Conservation (phyloP, 345 rosid species). For the Toxicodendron radicans region DNA sequence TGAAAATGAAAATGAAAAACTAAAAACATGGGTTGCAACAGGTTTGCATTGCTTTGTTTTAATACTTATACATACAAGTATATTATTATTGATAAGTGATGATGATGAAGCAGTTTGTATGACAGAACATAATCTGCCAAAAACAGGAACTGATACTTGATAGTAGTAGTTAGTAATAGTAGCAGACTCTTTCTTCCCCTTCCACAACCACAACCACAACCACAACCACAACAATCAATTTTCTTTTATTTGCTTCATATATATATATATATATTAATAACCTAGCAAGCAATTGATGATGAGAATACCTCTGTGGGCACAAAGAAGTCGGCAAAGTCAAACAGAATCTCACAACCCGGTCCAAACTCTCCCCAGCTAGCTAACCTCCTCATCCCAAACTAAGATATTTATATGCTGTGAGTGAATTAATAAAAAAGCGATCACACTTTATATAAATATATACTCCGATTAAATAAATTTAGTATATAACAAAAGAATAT, state of each 20-base stretch:
- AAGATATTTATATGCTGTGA: too few relatives aligned
- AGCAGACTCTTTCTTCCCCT: slow-evolving; percentile 7
- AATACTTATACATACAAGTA: background rate
- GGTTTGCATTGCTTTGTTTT: slow-evolving; percentile 11
- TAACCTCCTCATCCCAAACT: background rate
- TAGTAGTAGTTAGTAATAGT: slow-evolving; percentile 23
- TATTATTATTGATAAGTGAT: slow-evolving; percentile 9
- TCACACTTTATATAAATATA: background rate
- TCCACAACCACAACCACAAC: background rate
- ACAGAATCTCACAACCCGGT: slow-evolving; percentile 18
- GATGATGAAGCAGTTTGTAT: slow-evolving; percentile 21
- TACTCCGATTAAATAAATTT: background rate
- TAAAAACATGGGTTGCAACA: background rate
- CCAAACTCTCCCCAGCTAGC: background rate
- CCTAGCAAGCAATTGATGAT: too few relatives aligned
- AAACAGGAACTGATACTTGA: slow-evolving; percentile 15
- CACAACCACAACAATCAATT: too few relatives aligned
- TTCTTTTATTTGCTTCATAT: background rate
- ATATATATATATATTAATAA: background rate
- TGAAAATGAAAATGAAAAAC: background rate
- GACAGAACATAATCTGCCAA: slow-evolving; percentile 12
- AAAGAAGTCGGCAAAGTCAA: slow-evolving; percentile 21
- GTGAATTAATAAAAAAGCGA: background rate
- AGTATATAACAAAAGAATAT: too few relatives aligned
- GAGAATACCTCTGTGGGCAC: background rate